Base-by-base conservation (phyloP, 2,329 filamentous ascomycete species). In the Teratosphaeriaceae sp. region DNA sequence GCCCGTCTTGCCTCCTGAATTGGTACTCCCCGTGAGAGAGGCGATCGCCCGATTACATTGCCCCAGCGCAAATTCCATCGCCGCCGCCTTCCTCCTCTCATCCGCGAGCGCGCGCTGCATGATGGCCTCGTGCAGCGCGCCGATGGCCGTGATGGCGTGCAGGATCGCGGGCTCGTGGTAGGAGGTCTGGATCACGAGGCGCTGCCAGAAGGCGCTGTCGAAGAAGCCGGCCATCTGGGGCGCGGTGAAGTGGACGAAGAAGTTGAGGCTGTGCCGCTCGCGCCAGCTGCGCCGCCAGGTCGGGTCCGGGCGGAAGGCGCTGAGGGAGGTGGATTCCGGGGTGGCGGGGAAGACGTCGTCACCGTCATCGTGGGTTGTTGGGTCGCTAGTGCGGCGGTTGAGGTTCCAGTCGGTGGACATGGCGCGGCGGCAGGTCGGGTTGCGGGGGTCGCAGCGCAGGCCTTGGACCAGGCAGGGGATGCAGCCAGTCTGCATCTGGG, bases 201-300 rank as follows among this genome's bases (percentile, higher is more conserved):
- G 49, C 36, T 59, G 53, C 59, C 59, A 62, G 49, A 62, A 62
- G 13, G 51, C 47, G 23, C 49, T 54, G 22, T 60, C 58, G 44
- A 62, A 62, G 40, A 60, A 61, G 13, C 59, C 59, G 8, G 59
- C 55, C 52, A 62, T 55, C 26, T 62, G 58, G 1, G 59, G 59
- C n/a, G 58, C 58, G 0, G 81, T 58, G 49, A 56, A 58, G 36
- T 58, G 52, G 38, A 57, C 56, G 44, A 61, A 61, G 51, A 60
- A 61, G 42, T 59, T 58, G 19, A 61, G 51, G 36, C 52, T 57
- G 42, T 61, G 57, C 39, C 57, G 40, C 30, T 61, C 58, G 7
- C 58, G 51, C 58, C 58, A 60, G 38, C 50, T 59, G 11, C 56
- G 49, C 24, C 56, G 50, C 58, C 58, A 61, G 44, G 53, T 57